These are phyloP conservation scores for Suillus bovinus DNA, from an alignment of 768 basidiomycete genomes.

Conservation along the genomic window DNA sequence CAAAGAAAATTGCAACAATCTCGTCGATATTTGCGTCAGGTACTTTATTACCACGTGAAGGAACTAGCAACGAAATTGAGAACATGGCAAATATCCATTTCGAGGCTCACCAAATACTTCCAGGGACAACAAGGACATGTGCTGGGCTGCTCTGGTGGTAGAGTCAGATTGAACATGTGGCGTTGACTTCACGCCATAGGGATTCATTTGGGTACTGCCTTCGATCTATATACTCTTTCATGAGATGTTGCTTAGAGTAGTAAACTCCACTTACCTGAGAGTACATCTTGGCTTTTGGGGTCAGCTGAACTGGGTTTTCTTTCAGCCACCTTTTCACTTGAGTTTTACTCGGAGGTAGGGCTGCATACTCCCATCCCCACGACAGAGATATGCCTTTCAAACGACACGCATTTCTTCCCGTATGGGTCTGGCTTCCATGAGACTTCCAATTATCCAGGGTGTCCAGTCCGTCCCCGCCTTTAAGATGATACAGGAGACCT, in stretches of 20 bases:
- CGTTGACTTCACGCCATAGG: conserved; percentile 65
- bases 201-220: conserved; percentile 74
- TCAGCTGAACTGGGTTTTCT: conserved; percentile 20
- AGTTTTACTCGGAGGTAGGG: conserved; percentile 60
- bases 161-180: conserved; percentile 42
- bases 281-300: conserved; percentile 26
- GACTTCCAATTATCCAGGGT: conserved; percentile 62
- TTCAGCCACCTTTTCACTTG: conserved; percentile 58
- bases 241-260: neutral
- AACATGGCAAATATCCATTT: neutral
- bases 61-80: conserved; percentile 40
- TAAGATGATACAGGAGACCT: conserved; percentile 71
- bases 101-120: conserved; percentile 77
- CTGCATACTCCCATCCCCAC: conserved; percentile 82
- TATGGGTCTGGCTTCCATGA: conserved; percentile 9
- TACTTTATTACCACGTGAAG: conserved; percentile 54
- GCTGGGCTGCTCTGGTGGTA: conserved; percentile 57
- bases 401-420: conserved; percentile 1
- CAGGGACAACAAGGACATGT: conserved; percentile 78
- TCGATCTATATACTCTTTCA: conserved; percentile 47
- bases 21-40: conserved; percentile 61
- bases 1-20: conserved; percentile 72
- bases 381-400: conserved; percentile 33
- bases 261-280: conserved; percentile 50
- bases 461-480: conserved; percentile 58